Percentiles rank a stretch among this genome's conserved stretches.
Evolutionary conservation across 2,329 filamentous ascomycete species (phyloP).

Genomic region (Hypoxylon sp.): DNA sequence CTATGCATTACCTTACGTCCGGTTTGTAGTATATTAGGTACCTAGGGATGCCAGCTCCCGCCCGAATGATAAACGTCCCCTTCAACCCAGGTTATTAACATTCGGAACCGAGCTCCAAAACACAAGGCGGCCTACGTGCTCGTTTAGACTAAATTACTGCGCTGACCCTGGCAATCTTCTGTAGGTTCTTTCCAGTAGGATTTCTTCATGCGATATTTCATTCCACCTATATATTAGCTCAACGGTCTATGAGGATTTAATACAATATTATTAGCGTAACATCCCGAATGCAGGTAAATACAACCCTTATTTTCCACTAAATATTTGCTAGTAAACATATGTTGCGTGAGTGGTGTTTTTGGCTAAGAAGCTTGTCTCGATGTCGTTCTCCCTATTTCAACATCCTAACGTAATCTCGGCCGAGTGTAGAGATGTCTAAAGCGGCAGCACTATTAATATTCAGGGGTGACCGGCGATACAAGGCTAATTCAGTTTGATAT

Average conservation of each 20-base stretch:
- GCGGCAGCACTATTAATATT: background rate
- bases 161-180: background rate
- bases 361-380: background rate
- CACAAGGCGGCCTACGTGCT: background rate
- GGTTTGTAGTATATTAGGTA: too few relatives aligned
- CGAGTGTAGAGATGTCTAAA: background rate
- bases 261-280: background rate
- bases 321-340: background rate
- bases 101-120: background rate
- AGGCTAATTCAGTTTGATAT: background rate
- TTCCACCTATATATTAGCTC: background rate
- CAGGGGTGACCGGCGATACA: background rate
- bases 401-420: background rate
- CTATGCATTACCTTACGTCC: too few relatives aligned
- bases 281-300: background rate
- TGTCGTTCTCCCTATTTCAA: background rate
- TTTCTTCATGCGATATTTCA: background rate
- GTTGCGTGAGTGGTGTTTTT: background rate
- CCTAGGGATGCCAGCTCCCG: too few relatives aligned
- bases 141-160: background rate
- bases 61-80: background rate
- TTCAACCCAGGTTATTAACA: background rate
- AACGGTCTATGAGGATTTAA: background rate
- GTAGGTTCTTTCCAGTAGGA: background rate
- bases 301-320: background rate